Conservation (phyloP, 768 basidiomycete genomes). For the Calocybe indica region DNA sequence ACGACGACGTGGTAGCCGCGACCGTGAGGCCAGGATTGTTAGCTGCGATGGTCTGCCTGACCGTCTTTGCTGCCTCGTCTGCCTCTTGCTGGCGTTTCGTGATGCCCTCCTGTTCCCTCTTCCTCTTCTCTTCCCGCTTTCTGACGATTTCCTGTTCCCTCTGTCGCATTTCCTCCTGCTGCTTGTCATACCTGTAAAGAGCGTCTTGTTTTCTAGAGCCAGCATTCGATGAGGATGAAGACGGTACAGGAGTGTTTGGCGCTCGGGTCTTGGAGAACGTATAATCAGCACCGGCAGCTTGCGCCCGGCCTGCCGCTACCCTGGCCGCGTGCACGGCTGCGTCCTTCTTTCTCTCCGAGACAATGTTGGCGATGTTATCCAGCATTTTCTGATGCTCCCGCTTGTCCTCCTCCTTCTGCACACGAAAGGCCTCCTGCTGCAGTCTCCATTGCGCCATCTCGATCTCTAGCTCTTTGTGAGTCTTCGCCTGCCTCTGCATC, state of each 20-base stretch:
- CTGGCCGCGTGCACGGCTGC: slow-evolving; percentile 17
- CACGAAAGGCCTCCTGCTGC: no score
- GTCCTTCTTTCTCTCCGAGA: slow-evolving; percentile 13
- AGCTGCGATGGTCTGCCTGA: slow-evolving; percentile 27
- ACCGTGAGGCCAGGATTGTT: slow-evolving; percentile 14
- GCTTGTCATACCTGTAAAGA: slow-evolving; percentile 19
- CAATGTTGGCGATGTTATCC: slow-evolving; percentile 4
- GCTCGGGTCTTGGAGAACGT: slow-evolving; percentile 22
- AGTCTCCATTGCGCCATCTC: no score
- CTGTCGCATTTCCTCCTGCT: slow-evolving; percentile 37
- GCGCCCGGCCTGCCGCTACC: slow-evolving; percentile 11
- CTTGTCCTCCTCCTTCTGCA: slow-evolving; percentile 27
- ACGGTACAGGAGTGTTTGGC: slow-evolving; percentile 1
- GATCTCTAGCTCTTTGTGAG: background rate
- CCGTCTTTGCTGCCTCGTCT: slow-evolving; percentile 40
- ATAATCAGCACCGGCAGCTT: slow-evolving; percentile 15
- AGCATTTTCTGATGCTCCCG: slow-evolving; percentile 2
- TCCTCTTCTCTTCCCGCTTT: slow-evolving; percentile 32
- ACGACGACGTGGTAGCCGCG: slow-evolving; percentile 2
- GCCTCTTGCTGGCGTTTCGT: slow-evolving; percentile 54
- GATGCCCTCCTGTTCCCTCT: slow-evolving; percentile 53
- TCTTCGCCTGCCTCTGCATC: slow-evolving; percentile 25
- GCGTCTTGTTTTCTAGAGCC: slow-evolving; percentile 7
- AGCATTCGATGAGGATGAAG: slow-evolving; percentile 2
- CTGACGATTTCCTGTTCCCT: slow-evolving; percentile 43